These are phyloP conservation scores for Fusarium udum DNA, from an alignment of 2,329 filamentous ascomycete genomes.

Conservation along the genomic window DNA sequence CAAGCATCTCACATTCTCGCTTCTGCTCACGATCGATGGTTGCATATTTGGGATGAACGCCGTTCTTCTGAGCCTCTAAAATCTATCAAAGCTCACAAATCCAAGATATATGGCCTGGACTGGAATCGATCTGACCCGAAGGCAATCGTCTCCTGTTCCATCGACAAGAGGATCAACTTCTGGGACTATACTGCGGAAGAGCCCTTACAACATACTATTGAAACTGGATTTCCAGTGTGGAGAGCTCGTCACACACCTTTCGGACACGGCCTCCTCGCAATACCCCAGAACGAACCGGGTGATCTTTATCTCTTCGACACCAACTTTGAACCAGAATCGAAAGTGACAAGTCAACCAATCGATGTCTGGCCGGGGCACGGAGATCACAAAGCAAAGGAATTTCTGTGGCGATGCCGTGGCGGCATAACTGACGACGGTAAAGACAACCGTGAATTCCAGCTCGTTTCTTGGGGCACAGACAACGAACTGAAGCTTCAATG, in stretches of 20 bases:
- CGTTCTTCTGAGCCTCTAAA: constrained; percentile 80
- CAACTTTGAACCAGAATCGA: constrained; percentile 57
- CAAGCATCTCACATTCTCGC: constrained; percentile 88
- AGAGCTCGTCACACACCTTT: constrained; percentile 92
- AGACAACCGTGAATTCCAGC: constrained; percentile 88
- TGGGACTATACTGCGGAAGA: constrained; percentile 80
- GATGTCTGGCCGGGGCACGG: constrained; percentile 70
- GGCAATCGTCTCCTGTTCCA: constrained; percentile 84
- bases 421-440: constrained; percentile 70
- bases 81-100: constrained; percentile 87
- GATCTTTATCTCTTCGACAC: constrained; percentile 86
- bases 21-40: constrained; percentile 86
- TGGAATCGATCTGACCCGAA: constrained; percentile 84
- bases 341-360: constrained; percentile 59
- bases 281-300: constrained; percentile 90
- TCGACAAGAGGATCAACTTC: constrained; percentile 92
- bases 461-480: constrained; percentile 93
- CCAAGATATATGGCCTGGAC: constrained; percentile 94
- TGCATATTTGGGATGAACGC: constrained; percentile 91
- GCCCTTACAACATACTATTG: constrained; percentile 78
- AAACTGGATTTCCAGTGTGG: constrained; percentile 88
- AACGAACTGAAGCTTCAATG: constrained; percentile 82
- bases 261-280: constrained; percentile 83
- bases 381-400: constrained; percentile 83
- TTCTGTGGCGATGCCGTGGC: constrained; percentile 86